phyloP scores from a whole-genome alignment of 345 rosid species.

The Eucalyptus sp. region DNA sequence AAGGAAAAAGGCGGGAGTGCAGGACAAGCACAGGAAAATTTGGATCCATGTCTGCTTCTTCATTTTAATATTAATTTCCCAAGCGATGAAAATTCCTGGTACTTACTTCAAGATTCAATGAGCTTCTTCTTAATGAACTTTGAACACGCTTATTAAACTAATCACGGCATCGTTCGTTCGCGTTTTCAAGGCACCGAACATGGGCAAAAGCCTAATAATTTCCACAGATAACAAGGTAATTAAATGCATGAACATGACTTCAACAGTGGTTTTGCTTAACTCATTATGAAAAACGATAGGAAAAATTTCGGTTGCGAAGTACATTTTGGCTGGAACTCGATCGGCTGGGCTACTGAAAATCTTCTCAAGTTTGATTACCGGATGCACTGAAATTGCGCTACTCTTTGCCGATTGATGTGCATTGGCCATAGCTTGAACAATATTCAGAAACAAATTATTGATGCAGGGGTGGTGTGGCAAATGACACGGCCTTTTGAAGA shows the following conservation, averaged over 20 bases:
- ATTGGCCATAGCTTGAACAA: background rate
- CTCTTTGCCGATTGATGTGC: background rate
- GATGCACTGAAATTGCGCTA: rapidly evolving
- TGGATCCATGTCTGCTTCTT: background rate
- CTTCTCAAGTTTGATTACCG: background rate
- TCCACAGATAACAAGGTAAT: background rate
- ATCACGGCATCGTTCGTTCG: background rate
- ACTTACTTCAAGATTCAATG: background rate
- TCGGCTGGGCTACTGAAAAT: background rate
- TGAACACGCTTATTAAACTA: background rate
- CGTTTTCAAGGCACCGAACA: background rate
- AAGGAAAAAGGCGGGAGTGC: background rate
- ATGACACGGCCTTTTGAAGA: background rate
- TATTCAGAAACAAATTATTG: background rate
- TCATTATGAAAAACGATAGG: too few species aligned
- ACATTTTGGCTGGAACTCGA: background rate
- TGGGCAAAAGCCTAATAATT: background rate
- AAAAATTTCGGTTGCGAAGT: background rate
- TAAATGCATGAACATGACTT: too few species aligned
- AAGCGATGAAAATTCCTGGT: background rate
- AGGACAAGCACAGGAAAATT: background rate
- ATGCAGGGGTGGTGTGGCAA: too few species aligned
- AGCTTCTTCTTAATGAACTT: background rate
- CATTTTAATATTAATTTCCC: background rate
- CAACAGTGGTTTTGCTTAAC: too few species aligned